Conservation (phyloP, 164 flowering plant genomes). For the Kalanchoe fedtschenkoi region DNA sequence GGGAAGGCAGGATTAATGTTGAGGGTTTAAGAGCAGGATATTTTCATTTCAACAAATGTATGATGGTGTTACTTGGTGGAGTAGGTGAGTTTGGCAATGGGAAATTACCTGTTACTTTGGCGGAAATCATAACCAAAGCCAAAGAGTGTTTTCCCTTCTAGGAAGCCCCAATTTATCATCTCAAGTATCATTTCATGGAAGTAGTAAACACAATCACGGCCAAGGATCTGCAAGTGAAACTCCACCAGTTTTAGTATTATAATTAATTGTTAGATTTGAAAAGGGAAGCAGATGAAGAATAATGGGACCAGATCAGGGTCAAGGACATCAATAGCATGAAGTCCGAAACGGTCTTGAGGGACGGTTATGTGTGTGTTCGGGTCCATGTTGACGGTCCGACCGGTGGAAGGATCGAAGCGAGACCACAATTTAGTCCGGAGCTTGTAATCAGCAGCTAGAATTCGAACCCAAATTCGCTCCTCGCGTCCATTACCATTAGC, state of each 20-base stretch:
- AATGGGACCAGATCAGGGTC: constrained; percentile 80
- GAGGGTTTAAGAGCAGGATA: too few species aligned
- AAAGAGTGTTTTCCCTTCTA: constrained; percentile 92
- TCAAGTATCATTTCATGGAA: constrained; percentile 96
- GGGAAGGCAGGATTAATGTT: not conserved
- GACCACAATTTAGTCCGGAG: constrained; percentile 87
- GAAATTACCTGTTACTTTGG: constrained; percentile 80
- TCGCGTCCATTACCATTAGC: constrained; percentile 47
- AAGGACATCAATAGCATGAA: constrained; percentile 79
- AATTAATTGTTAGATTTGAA: not conserved
- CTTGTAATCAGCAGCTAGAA: constrained; percentile 64
- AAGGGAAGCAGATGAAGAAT: not conserved
- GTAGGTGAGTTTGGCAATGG: not conserved
- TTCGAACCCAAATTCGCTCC: constrained; percentile 90
- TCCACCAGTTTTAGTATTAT: not conserved
- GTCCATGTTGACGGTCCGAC: constrained; percentile 68
- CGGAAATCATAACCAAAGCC: constrained; percentile 99
- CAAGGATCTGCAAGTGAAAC: constrained; percentile 46
- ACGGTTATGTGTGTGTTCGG: constrained; percentile 45
- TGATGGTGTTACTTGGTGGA: too few species aligned
- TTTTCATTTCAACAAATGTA: too few species aligned
- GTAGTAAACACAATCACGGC: constrained; percentile 71
- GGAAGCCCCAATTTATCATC: constrained; percentile 87
- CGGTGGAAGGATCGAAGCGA: constrained; percentile 69
- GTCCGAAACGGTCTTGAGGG: constrained; percentile 82